A percentile compares a stretch with the other conserved stretches of the same genome.
phyloP scores from a whole-genome alignment of 495 filamentous ascomycete genomes.

The Jackrogersella multiformis region DNA sequence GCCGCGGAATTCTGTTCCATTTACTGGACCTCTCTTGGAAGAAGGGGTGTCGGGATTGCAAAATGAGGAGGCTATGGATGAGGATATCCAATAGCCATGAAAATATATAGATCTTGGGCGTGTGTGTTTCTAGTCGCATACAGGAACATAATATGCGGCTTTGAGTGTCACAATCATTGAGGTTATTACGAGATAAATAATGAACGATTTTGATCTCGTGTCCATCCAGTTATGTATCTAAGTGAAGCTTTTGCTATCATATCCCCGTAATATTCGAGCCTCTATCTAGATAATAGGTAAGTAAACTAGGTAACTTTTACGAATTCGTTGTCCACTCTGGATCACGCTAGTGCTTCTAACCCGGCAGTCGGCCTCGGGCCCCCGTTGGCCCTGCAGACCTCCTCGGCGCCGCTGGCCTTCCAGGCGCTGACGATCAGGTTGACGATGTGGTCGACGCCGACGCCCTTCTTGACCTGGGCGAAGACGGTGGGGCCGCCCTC shows the following conservation, averaged over 20 bases:
- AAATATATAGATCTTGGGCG: slow-evolving; percentile 3
- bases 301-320: not conserved
- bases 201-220: slow-evolving; percentile 12
- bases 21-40: slow-evolving; percentile 54
- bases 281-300: too few species aligned
- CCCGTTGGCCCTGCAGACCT: slow-evolving; percentile 61
- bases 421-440: slow-evolving; percentile 90
- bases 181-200: slow-evolving; percentile 34
- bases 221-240: not conserved
- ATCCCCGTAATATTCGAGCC: slow-evolving; percentile 6
- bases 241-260: slow-evolving; percentile 17
- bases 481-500: slow-evolving; percentile 98
- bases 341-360: slow-evolving; percentile 48
- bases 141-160: slow-evolving; percentile 6
- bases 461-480: slow-evolving; percentile 93
- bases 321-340: not conserved
- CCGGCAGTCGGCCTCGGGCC: slow-evolving; percentile 61
- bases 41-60: slow-evolving; percentile 32
- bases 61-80: slow-evolving; percentile 53
- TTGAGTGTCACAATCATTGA: not conserved
- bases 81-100: slow-evolving; percentile 45
- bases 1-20: slow-evolving; percentile 72
- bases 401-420: slow-evolving; percentile 83
- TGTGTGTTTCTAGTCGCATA: not conserved
- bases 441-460: slow-evolving; percentile 84